phyloP scores from a whole-genome alignment of 2,329 filamentous ascomycete genomes.

The Xylariaceae sp. region DNA sequence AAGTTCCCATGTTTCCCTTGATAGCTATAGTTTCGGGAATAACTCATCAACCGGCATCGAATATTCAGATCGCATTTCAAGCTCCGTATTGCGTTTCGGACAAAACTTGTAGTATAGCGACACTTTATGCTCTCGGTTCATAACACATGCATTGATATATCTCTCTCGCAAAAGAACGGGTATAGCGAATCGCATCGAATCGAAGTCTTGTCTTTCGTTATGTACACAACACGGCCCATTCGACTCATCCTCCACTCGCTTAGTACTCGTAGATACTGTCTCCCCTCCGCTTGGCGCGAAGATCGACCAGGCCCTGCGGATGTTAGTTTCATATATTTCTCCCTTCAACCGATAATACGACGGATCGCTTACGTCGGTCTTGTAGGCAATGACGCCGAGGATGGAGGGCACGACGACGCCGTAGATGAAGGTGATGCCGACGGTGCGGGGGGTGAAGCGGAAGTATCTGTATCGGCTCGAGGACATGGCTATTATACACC shows the following conservation, averaged over 20 bases:
- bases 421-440: conserved; percentile 73
- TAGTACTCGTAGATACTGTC: conserved; percentile 80
- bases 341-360: no score
- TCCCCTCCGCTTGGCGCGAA: conserved; percentile 82
- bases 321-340: neutral
- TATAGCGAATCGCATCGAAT: no score
- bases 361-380: conserved; percentile 67
- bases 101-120: no score
- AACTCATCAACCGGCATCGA: no score
- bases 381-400: conserved; percentile 67
- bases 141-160: no score
- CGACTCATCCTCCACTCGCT: neutral
- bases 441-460: conserved; percentile 82
- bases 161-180: no score
- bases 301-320: conserved; percentile 74
- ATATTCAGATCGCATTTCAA: no score
- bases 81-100: no score
- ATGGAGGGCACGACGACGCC: conserved; percentile 65
- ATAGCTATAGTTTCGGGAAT: no score
- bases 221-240: conserved; percentile 10
- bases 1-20: no score
- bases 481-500: conserved; percentile 64
- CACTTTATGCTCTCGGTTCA: no score
- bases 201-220: neutral
- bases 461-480: conserved; percentile 90